phyloP scores from a whole-genome alignment of 2,329 filamentous ascomycete genomes.

The Tolypocladium sp. region DNA sequence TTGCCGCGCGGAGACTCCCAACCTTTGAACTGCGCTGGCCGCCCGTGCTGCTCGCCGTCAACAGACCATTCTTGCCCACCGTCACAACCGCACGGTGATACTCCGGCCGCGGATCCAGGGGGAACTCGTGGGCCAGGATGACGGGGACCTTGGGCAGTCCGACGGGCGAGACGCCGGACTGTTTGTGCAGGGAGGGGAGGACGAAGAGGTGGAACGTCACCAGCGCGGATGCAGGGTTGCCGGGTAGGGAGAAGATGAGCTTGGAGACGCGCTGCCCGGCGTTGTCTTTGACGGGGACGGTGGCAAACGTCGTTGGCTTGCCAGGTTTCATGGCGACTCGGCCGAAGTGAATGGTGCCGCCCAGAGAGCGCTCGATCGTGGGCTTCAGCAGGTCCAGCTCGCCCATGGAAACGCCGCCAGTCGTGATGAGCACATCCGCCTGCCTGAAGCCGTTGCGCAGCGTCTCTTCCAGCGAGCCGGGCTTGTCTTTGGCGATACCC shows the following conservation, averaged over 20 bases:
- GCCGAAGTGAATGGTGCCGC: conserved; percentile 92
- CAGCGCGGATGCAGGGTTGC: conserved; percentile 86
- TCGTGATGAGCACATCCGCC: conserved; percentile 80
- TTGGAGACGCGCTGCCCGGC: conserved; percentile 50
- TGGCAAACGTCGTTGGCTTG: conserved; percentile 95
- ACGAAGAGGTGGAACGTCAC: conserved; percentile 95
- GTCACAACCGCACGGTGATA: conserved; percentile 80
- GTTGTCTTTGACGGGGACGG: conserved; percentile 59
- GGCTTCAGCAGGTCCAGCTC: conserved; percentile 95
- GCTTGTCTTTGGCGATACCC: conserved; percentile 71
- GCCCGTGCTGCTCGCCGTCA: conserved; percentile 76
- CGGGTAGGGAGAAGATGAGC: conserved; percentile 81
- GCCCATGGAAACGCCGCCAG: conserved; percentile 94
- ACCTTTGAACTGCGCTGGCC: conserved; percentile 84
- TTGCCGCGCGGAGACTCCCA: conserved; percentile 80
- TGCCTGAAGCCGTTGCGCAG: conserved; percentile 66
- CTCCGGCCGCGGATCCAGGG: conserved; percentile 71
- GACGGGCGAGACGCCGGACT: conserved; percentile 56
- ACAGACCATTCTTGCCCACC: conserved; percentile 53
- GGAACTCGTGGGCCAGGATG: conserved; percentile 60
- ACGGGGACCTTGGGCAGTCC: conserved; percentile 70
- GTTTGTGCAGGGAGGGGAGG: conserved; percentile 72
- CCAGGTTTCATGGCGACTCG: conserved; percentile 97
- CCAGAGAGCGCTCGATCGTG: conserved; percentile 81
- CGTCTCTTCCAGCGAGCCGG: conserved; percentile 64